Conservation (phyloP, 768 basidiomycete species). For the Leccinellum rugosiceps region DNA sequence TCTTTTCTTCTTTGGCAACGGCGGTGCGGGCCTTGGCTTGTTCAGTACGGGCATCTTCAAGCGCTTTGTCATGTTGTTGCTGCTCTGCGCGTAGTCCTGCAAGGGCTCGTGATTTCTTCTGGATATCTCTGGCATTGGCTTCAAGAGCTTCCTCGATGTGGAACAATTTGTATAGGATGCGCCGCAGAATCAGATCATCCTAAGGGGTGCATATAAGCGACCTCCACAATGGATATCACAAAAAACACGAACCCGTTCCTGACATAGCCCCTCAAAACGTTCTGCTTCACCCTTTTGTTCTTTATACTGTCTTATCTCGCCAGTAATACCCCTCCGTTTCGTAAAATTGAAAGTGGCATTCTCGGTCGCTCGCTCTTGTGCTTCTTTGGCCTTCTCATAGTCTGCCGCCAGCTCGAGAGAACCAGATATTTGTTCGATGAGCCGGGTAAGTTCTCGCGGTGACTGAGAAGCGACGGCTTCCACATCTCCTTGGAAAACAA, state of each 20-base stretch:
- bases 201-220: constrained; percentile 30
- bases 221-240: background rate
- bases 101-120: constrained; percentile 70
- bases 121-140: constrained; percentile 64
- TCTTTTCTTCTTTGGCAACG: constrained; percentile 82
- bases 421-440: constrained; percentile 95
- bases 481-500: constrained; percentile 99
- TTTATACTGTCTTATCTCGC: constrained; percentile 96
- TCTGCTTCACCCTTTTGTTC: constrained; percentile 95
- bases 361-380: constrained; percentile 88
- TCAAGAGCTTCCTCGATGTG: constrained; percentile 86
- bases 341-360: constrained; percentile 93
- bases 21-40: constrained; percentile 75
- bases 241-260: constrained; percentile 60
- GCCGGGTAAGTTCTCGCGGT: constrained; percentile 79
- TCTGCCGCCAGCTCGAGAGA: constrained; percentile 85
- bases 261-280: constrained; percentile 72
- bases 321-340: constrained; percentile 88
- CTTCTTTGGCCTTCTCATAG: constrained; percentile 86
- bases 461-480: constrained; percentile 97
- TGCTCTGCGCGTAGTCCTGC: constrained; percentile 67
- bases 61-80: constrained; percentile 60
- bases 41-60: constrained; percentile 71
- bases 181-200: constrained; percentile 80
- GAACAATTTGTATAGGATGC: constrained; percentile 83